Evolutionary conservation across 23 red algal genomes (phyloP).

Genomic region (Rhodosorus marinus): DNA sequence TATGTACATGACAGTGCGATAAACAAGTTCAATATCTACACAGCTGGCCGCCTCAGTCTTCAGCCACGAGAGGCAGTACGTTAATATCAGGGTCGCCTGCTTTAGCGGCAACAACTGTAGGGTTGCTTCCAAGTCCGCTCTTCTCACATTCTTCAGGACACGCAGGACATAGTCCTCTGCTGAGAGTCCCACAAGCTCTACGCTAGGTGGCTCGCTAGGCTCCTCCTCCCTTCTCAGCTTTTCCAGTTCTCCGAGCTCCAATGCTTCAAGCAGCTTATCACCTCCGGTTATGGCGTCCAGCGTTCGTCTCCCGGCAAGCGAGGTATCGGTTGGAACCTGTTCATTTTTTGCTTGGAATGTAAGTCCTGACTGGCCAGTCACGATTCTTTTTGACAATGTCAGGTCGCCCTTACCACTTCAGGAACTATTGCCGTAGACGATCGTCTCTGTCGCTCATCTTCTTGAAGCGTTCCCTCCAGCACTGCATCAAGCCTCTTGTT

Average conservation of each 20-base stretch:
- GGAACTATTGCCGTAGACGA: conserved; percentile 5
- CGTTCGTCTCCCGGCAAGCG: conserved; percentile 34
- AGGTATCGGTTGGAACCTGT: conserved; percentile 12
- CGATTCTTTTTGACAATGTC: neutral
- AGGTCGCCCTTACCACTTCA: neutral
- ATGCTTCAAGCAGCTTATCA: conserved; percentile 51
- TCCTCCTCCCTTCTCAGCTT: conserved; percentile 8
- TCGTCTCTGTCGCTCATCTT: conserved; percentile 7
- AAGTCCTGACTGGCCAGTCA: neutral
- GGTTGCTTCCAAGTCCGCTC: conserved; percentile 31
- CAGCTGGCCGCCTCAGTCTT: neutral
- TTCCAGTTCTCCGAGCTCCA: conserved; percentile 25
- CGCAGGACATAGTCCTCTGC: conserved; percentile 20
- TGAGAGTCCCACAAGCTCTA: conserved; percentile 19
- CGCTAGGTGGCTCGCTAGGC: conserved; percentile 5
- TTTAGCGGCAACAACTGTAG: conserved; percentile 16
- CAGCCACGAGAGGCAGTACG: conserved; percentile 5
- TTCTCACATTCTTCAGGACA: conserved; percentile 20
- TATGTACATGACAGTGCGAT: too few species aligned
- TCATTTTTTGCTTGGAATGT: neutral
- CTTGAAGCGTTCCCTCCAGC: conserved; percentile 33
- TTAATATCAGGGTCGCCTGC: conserved; percentile 8
- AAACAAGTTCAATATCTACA: too few species aligned
- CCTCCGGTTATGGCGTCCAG: conserved; percentile 44
- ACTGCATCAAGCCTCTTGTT: conserved; percentile 39